Base-by-base conservation (phyloP, 805 yeast species). In the Hagleromyces aurorensis region DNA sequence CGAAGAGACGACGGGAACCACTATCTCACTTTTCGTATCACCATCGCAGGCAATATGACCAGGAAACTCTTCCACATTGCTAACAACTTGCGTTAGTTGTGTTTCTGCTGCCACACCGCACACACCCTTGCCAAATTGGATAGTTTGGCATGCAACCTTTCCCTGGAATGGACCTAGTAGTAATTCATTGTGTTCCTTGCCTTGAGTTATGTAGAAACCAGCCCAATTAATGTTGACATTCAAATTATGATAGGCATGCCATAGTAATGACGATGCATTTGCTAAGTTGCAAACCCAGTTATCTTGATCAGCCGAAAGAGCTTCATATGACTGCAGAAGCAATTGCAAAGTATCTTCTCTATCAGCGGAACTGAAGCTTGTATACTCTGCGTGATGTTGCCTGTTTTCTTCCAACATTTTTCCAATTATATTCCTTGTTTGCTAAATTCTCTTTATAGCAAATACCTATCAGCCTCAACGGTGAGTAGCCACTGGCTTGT, bases 41-140 rank as follows among this genome's bases (percentile, higher is more conserved):
- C 95, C 94, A 59, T 91, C 98, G 59, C 98, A 89, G 0, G 97
- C 97, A 41, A 89, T 91, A 52, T 89, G 97, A 1, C 94, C 94
- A 0, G 94, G 94, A 46, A 74, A 85, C 43, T 69, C 53, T 13
- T 78, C 65, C 2, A 89, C 97, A 52, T 89, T 72, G 1, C 68
- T 64, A 7, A 89, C 96, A 5, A 86, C 48, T 50, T 85, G 94
- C 1, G 94, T 80, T 24, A 53, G 31, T 32, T 57, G 55, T 1
- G 62, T 40, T 0, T 49, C 37, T 0, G 94, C 95, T 2, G 95
- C 94, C 1, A 72, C 61, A 4, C 98, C 97, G 60, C 97, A 91
- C 1, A 89, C 97, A 9, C 98, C 98, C 35, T 61, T 67, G 4
- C 95, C 96, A 29, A 79, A 61, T 33, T 61, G 49, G 34, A 89